Evolutionary conservation across 1,284 basidiomycete genomes (phyloP).

Genomic region (Fomitopsis pinicola): DNA sequence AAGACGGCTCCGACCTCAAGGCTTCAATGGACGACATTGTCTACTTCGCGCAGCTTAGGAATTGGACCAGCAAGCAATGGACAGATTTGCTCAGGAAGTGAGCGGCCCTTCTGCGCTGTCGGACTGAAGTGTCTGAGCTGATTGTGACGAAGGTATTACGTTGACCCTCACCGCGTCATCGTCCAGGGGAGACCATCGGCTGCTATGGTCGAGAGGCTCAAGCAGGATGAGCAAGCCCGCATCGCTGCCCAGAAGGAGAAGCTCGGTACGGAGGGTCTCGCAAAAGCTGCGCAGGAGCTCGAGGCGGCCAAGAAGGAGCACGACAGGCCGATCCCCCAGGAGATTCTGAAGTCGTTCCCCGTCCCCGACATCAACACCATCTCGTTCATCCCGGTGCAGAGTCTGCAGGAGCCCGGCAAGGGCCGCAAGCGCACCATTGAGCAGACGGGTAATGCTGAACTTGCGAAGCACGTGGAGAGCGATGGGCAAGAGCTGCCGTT

Average conservation of each 20-base stretch:
- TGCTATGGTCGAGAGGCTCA: slow-evolving; percentile 77
- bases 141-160: slow-evolving; percentile 61
- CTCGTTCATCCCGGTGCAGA: slow-evolving; percentile 93
- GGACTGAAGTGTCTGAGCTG: not conserved
- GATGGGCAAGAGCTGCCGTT: slow-evolving; percentile 78
- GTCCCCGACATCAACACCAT: slow-evolving; percentile 88
- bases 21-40: slow-evolving; percentile 78
- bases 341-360: slow-evolving; percentile 81
- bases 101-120: slow-evolving; percentile 15
- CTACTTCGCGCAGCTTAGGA: slow-evolving; percentile 62
- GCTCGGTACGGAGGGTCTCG: slow-evolving; percentile 82
- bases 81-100: slow-evolving; percentile 75
- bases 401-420: slow-evolving; percentile 59
- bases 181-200: slow-evolving; percentile 89
- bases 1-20: slow-evolving; percentile 79
- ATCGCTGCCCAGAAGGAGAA: slow-evolving; percentile 64
- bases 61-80: slow-evolving; percentile 83
- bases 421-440: slow-evolving; percentile 23
- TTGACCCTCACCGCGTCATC: slow-evolving; percentile 67
- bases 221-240: slow-evolving; percentile 79
- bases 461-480: slow-evolving; percentile 65
- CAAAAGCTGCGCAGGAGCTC: slow-evolving; percentile 64
- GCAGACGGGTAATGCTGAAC: slow-evolving; percentile 23
- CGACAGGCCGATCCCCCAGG: slow-evolving; percentile 76
- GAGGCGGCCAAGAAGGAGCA: slow-evolving; percentile 87